phyloP scores from a whole-genome alignment of 257 asterid genomes.

The Capsicum pubescens region DNA sequence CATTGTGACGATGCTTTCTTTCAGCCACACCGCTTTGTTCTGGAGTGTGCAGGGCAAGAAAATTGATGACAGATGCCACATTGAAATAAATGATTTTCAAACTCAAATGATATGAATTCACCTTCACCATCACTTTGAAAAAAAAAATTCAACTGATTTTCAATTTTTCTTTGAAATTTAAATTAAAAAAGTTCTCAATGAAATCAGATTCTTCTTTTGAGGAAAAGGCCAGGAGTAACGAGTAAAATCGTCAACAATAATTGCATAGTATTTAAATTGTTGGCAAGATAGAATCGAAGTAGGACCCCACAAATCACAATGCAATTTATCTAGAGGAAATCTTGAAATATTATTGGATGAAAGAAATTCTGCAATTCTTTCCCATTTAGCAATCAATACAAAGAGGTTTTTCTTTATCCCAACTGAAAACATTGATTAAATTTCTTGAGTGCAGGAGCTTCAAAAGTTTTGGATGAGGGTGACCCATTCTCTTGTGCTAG shows the following conservation, averaged over 20 bases:
- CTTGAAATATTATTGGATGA: background rate
- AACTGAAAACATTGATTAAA: conserved; percentile 20
- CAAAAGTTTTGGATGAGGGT: background rate
- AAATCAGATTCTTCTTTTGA: background rate
- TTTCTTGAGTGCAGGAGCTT: background rate
- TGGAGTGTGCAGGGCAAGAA: too few relatives aligned
- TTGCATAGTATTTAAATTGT: conserved; percentile 4
- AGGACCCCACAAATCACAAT: too few relatives aligned
- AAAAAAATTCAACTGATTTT: background rate
- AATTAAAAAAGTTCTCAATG: background rate
- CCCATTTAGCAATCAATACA: too few relatives aligned
- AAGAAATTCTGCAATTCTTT: background rate
- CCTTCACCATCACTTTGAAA: background rate
- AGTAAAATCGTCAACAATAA: conserved; percentile 19
- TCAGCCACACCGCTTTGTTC: background rate
- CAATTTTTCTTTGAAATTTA: background rate
- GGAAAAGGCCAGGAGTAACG: background rate
- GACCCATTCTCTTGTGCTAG: background rate
- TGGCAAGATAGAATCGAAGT: background rate
- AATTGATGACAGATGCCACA: too few relatives aligned
- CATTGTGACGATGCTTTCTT: background rate
- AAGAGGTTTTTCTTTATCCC: background rate
- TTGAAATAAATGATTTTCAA: background rate
- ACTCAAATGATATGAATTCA: background rate
- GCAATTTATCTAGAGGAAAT: conserved; percentile 12